Conservation (phyloP, 1,139 yeast species). For the Geotrichum histeridarum region DNA sequence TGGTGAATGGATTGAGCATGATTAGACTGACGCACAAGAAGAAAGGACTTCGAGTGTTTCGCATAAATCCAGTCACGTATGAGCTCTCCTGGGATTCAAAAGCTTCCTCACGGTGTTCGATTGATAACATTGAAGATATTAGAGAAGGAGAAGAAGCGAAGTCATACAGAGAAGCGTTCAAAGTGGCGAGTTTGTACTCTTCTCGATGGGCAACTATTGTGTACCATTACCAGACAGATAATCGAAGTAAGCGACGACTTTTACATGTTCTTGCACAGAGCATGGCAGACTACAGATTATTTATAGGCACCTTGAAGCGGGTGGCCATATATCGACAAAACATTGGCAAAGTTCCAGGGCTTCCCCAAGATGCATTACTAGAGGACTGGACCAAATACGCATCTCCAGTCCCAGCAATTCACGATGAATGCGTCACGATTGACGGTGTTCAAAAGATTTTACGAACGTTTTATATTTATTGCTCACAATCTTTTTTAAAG, state of each 20-base stretch:
- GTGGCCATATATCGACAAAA: constrained; percentile 49
- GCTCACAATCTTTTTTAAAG: constrained; percentile 43
- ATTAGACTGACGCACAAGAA: constrained; percentile 67
- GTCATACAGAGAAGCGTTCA: constrained; percentile 78
- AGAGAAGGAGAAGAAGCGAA: constrained; percentile 66
- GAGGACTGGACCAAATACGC: constrained; percentile 53
- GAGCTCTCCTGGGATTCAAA: constrained; percentile 49
- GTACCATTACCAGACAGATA: constrained; percentile 44
- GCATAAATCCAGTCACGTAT: constrained; percentile 42
- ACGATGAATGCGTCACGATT: constrained; percentile 49
- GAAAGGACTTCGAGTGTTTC: constrained; percentile 50
- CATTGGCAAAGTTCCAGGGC: constrained; percentile 49
- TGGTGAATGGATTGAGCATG: constrained; percentile 40
- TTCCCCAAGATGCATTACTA: constrained; percentile 53
- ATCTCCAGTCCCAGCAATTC: constrained; percentile 32
- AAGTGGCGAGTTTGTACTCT: constrained; percentile 61
- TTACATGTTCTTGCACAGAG: constrained; percentile 76
- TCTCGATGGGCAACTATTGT: constrained; percentile 76
- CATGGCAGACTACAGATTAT: constrained; percentile 53
- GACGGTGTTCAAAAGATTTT: constrained; percentile 65
- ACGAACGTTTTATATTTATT: constrained; percentile 62
- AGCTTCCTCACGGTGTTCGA: constrained; percentile 48
- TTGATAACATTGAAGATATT: constrained; percentile 69
- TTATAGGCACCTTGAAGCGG: constrained; percentile 45
- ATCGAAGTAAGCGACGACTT: constrained; percentile 50